Percentiles rank a stretch among this genome's conserved stretches.
Conservation (phyloP, 495 filamentous ascomycete species). For the Opeltia flavorubescens region DNA sequence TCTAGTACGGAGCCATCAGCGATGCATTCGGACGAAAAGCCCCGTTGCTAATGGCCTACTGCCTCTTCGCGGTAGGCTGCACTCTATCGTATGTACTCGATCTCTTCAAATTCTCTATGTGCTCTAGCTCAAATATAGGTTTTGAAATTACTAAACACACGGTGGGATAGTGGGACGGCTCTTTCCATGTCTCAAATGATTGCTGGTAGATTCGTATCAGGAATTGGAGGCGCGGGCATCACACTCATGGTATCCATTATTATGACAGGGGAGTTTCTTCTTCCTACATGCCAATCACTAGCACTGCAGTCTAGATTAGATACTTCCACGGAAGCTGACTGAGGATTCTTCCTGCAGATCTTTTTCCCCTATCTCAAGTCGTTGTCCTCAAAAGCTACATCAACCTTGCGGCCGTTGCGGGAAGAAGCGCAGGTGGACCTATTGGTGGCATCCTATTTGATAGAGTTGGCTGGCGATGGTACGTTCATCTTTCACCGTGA, state of each 20-base stretch:
- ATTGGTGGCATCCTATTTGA: constrained; percentile 18
- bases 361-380: constrained; percentile 14
- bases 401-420: constrained; percentile 16
- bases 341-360: constrained; percentile 13
- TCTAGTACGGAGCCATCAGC: constrained; percentile 19
- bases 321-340: too few relatives aligned
- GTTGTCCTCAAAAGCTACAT: constrained; percentile 21
- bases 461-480: constrained; percentile 23
- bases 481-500: neutral
- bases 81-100: constrained; percentile 20
- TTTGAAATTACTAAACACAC: neutral
- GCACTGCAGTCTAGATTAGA: too few relatives aligned
- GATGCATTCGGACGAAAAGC: constrained; percentile 21
- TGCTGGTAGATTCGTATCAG: constrained; percentile 16
- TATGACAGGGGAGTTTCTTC: constrained; percentile 13
- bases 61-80: constrained; percentile 21
- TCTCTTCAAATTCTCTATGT: neutral
- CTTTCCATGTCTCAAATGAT: constrained; percentile 14
- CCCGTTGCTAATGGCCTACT: constrained; percentile 19
- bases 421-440: constrained; percentile 17
- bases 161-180: constrained; percentile 14
- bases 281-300: neutral
- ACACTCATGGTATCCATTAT: constrained; percentile 18
- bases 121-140: neutral
- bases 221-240: constrained; percentile 20